A percentile compares a stretch with the other conserved stretches of the same genome.
Conservation (phyloP, 192 early-diverging fungal genomes). For the Thamnidium elegans region DNA sequence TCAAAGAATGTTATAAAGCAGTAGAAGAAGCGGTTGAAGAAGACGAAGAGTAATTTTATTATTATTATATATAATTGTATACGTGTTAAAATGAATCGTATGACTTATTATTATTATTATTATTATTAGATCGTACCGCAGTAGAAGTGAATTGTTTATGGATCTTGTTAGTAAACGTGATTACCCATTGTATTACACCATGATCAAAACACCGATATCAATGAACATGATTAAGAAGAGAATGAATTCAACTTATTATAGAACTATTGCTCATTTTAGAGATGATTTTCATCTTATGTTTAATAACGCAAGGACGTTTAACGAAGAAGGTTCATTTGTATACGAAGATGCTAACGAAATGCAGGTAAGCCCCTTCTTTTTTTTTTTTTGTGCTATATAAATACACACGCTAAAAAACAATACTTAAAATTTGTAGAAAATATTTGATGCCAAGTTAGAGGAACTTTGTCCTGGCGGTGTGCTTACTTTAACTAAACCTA, state of each 20-base stretch:
- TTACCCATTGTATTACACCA: conserved; percentile 89
- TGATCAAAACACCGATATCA: conserved; percentile 85
- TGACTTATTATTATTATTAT: conserved; percentile 9
- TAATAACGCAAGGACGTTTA: conserved; percentile 89
- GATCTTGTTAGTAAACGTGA: conserved; percentile 65
- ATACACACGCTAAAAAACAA: neutral
- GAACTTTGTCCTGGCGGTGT: conserved; percentile 8
- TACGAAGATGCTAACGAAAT: conserved; percentile 78
- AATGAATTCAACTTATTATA: conserved; percentile 71
- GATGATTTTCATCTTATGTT: conserved; percentile 91
- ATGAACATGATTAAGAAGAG: conserved; percentile 83
- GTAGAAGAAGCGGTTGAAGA: conserved; percentile 58
- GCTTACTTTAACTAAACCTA: neutral
- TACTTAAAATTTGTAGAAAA: conserved; percentile 2
- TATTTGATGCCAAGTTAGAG: conserved; percentile 14
- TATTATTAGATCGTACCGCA: conserved; percentile 44
- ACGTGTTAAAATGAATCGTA: neutral
- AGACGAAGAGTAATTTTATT: conserved; percentile 38
- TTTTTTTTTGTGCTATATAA: neutral
- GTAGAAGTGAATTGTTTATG: conserved; percentile 74
- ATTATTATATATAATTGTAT: neutral
- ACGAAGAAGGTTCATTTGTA: conserved; percentile 83
- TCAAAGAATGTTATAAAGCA: conserved; percentile 54
- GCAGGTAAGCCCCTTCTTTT: conserved; percentile 36
- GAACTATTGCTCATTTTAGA: conserved; percentile 59